Conservation (phyloP, 1,284 basidiomycete species). For the Testicularia cyperi region DNA sequence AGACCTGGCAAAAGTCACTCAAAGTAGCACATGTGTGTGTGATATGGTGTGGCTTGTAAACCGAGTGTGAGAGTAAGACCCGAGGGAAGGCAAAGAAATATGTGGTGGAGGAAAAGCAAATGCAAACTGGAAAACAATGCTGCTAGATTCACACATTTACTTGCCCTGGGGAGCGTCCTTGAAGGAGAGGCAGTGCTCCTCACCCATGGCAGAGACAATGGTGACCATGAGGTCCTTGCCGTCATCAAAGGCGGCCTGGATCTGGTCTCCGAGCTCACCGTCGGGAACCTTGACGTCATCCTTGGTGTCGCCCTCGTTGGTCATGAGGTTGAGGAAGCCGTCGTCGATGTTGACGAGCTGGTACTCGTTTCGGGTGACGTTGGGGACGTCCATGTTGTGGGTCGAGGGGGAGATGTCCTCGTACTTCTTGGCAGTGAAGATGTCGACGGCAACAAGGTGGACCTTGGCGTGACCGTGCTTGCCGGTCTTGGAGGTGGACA, state of each 20-base stretch:
- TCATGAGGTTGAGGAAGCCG: conserved; percentile 92
- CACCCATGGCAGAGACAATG: conserved; percentile 85
- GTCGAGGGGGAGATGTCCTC: conserved; percentile 99
- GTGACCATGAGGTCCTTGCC: conserved; percentile 84
- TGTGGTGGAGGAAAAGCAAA: no score
- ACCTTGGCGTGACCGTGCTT: conserved; percentile 99
- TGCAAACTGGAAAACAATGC: no score
- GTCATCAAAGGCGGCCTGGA: conserved; percentile 74
- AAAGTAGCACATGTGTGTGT: no score
- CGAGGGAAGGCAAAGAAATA: no score
- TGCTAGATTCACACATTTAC: no score
- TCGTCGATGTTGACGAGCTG: conserved; percentile 71
- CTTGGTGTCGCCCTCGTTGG: conserved; percentile 77
- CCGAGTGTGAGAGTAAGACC: no score
- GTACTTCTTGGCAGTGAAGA: conserved; percentile 49
- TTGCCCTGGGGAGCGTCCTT: conserved; percentile 59
- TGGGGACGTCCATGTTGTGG: conserved; percentile 98
- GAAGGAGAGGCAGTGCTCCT: conserved; percentile 81
- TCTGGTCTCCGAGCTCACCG: conserved; percentile 75
- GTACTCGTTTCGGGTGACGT: conserved; percentile 88
- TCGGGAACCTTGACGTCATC: conserved; percentile 96
- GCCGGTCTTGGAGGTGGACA: conserved; percentile 99
- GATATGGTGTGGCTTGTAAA: no score
- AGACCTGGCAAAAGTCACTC: no score
- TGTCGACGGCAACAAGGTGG: conserved; percentile 94